Base-by-base conservation (phyloP, 331 rosid species). In the Cucumis variabilis region DNA sequence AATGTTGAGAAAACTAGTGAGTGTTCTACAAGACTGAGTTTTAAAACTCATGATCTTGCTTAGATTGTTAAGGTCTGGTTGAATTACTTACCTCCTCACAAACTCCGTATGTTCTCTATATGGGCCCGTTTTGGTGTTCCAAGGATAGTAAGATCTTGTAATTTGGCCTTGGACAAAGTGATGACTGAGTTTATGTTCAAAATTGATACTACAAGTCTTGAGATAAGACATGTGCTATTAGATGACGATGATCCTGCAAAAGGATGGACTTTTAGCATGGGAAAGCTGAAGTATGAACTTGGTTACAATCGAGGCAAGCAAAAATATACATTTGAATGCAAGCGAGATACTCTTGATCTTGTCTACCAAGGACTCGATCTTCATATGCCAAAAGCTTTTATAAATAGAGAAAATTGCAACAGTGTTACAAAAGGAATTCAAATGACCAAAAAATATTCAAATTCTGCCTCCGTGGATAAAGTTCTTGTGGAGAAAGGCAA, bases 111-210 rank as follows among this genome's bases (percentile, higher is more conserved):
- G 74, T 98, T 98, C 89, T 90, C 98, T 88, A 98, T 98, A 77
- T 98, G 98, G 98, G 98, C 99, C 85, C 99, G 97, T 83, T 98
- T 96, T 92, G 98, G 99, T 87, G 90, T 94, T 89, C 95, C 98
- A 73, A 92, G 98, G 89, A 55, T 84, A 85, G 55, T 90, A 68
- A 95, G 99, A 90, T 98, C 99, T 51, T 99, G 99, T 88, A 98
- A 98, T 90, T 94, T 98, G 88, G 89, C 99, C 62, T 85, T 98
- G 67, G 99, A 98, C 93, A 98, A 92, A 92, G 99, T 98, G 78
- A 98, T 98, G 98, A 98, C 99, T 30, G 99, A 98, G 90, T 94
- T 98, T 90, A 94, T 98, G 99, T 91, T 98, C 86, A 96, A 99
- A 25, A 69, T 96, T 77, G 99, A 98, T 92, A 92, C 95, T 80